Conservation (phyloP, 208 protist species). For the Trichomonas vaginalis region DNA sequence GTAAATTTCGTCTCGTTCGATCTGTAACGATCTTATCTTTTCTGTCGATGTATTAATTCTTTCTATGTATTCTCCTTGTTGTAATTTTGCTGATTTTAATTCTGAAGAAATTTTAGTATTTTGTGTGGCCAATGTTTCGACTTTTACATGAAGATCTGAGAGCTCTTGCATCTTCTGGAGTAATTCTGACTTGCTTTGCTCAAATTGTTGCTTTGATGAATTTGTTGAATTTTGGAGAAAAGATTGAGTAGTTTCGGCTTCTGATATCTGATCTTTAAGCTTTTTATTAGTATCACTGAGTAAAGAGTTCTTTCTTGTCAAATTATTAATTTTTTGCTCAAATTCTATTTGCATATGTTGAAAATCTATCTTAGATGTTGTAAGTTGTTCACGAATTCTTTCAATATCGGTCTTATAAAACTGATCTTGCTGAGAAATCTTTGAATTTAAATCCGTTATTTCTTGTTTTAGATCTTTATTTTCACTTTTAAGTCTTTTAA, state of each 20-base stretch:
- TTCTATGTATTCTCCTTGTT: background rate
- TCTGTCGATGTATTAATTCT: background rate
- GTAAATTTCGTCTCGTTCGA: background rate
- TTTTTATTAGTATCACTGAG: background rate
- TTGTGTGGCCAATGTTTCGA: background rate
- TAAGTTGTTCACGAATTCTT: background rate
- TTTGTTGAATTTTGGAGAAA: background rate
- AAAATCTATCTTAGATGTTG: background rate
- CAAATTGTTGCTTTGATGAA: background rate
- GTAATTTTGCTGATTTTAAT: background rate
- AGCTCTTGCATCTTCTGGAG: background rate
- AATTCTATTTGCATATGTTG: background rate
- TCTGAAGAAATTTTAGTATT: background rate
- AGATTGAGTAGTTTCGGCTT: background rate
- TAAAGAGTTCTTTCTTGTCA: background rate
- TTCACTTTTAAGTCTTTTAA: background rate
- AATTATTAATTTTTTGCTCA: background rate
- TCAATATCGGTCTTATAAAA: background rate
- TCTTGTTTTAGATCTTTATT: background rate
- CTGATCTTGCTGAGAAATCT: background rate
- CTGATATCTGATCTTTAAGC: background rate
- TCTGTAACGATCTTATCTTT: background rate
- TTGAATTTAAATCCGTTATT: background rate
- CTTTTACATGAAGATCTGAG: background rate
- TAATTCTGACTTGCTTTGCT: background rate